Evolutionary conservation across 176 grass and related monocot species (phyloP), one percentile per base, ranked within the genome.

Genomic region (Musa beccarii): DNA sequence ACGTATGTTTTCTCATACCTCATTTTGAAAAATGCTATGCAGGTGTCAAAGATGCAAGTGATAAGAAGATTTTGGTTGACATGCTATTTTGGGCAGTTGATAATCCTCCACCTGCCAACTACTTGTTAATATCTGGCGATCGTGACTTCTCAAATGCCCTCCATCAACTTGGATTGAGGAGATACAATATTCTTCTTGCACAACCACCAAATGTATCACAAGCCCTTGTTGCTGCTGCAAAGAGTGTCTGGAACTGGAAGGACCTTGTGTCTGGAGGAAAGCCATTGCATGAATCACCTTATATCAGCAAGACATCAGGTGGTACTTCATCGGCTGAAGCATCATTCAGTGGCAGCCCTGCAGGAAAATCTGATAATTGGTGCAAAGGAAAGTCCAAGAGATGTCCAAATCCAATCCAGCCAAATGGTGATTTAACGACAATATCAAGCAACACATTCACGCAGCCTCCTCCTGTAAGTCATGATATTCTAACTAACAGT

Each of bases 21-120:
- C 34, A 13, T 56, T 26, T 1, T 70, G 22, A 15, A 61, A 57
- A 77, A 79, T 26, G 28, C 81, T 24, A 90, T 78, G 70, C 86
- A 99, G 96, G 96, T 26, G 91, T 99, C 74, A 99, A 99, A 85
- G 96, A 99, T 84, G 96, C 96, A 77, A 99, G 96, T 76, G 96
- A 99, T 84, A 99, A 99, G 80, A 95, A 95, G 68, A 95, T 99
- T 67, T 77, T 99, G 75, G 96, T 99, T 65, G 91, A 99, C 76
- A 99, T 99, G 96, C 63, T 99, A 51, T 79, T 99, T 77, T 99
- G 91, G 96, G 96, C 96, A 77, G 91, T 99, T 68, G 96, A 99
- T 75, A 99, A 99, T 76, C 96, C 96, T 63, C 91, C 96, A 0
- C 91, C 96, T 55, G 96, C 91, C 22, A 99, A 99, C 77, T 94